Conservation (phyloP, 805 yeast species). For the Candida golubevii region DNA sequence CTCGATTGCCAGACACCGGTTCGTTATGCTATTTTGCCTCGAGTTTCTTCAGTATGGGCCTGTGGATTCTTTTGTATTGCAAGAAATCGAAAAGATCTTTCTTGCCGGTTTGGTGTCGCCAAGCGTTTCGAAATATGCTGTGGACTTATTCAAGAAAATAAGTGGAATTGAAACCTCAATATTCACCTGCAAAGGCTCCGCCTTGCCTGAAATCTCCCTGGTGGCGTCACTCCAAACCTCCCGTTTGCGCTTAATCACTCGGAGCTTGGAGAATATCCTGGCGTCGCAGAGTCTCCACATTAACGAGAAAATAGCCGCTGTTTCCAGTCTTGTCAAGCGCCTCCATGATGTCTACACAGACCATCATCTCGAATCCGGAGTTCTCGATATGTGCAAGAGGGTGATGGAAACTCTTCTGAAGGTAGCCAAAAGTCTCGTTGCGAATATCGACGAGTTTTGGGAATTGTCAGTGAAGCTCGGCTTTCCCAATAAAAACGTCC, state of each 20-base stretch:
- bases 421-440: slow-evolving; percentile 10
- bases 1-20: slow-evolving; percentile 31
- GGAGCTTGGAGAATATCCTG: slow-evolving; percentile 19
- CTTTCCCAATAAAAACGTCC: slow-evolving; percentile 21
- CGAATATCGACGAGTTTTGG: slow-evolving; percentile 16
- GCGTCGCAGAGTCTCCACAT: background rate
- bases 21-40: slow-evolving; percentile 24
- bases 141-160: slow-evolving; percentile 20
- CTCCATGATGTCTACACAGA: slow-evolving; percentile 27
- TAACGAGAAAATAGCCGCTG: slow-evolving; percentile 13
- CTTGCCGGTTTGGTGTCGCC: slow-evolving; percentile 25
- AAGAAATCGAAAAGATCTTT: slow-evolving; percentile 16
- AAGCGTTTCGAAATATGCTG: slow-evolving; percentile 24
- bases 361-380: slow-evolving; percentile 21
- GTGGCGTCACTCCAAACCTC: slow-evolving; percentile 18
- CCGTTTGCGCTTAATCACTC: slow-evolving; percentile 18
- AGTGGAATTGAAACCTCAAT: slow-evolving; percentile 15
- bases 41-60: slow-evolving; percentile 22
- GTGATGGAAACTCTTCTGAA: slow-evolving; percentile 23
- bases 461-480: slow-evolving; percentile 25
- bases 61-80: slow-evolving; percentile 12
- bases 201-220: slow-evolving; percentile 17
- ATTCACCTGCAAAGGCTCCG: slow-evolving; percentile 17
- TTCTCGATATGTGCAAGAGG: slow-evolving; percentile 28
- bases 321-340: slow-evolving; percentile 20